Evolutionary conservation across 371 early-diverging fungal genomes (phyloP).

Genomic region (Rhizopus arrhizus): DNA sequence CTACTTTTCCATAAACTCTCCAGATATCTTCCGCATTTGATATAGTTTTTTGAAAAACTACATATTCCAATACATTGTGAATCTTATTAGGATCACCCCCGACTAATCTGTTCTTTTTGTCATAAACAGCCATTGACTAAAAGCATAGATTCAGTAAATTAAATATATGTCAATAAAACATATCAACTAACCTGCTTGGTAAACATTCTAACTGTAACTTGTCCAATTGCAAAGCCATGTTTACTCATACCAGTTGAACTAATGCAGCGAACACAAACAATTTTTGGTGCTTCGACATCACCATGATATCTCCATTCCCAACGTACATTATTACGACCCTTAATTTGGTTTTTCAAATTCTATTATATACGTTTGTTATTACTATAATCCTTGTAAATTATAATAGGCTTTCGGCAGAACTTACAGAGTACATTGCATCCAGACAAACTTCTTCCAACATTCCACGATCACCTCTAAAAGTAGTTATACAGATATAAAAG

Average conservation of each 20-base stretch:
- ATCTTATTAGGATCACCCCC: slow-evolving; percentile 63
- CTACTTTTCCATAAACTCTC: slow-evolving; percentile 72
- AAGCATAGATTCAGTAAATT: not conserved
- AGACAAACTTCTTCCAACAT: slow-evolving; percentile 65
- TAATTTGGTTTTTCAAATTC: slow-evolving; percentile 70
- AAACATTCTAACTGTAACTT: slow-evolving; percentile 69
- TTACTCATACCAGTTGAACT: slow-evolving; percentile 49
- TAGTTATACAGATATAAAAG: not conserved
- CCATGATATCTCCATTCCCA: slow-evolving; percentile 72
- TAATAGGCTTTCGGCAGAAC: not conserved
- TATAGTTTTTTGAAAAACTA: slow-evolving; percentile 73
- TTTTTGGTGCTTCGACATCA: slow-evolving; percentile 58
- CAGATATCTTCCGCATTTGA: slow-evolving; percentile 68
- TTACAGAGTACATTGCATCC: slow-evolving; percentile 64
- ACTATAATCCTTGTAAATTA: not conserved
- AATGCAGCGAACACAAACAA: slow-evolving; percentile 66
- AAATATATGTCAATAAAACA: not conserved
- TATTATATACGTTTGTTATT: slow-evolving; percentile 12
- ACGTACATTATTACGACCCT: slow-evolving; percentile 56
- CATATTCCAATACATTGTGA: slow-evolving; percentile 65
- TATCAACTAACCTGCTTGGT: slow-evolving; percentile 60
- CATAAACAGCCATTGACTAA: slow-evolving; percentile 64
- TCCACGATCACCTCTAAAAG: slow-evolving; percentile 59
- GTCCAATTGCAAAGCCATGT: slow-evolving; percentile 61
- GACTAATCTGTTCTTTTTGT: slow-evolving; percentile 59